Percentiles rank a stretch among this genome's conserved stretches.
These are phyloP conservation scores for Leccinum subrobustum DNA, from an alignment of 1,284 basidiomycete genomes.

Conservation along the genomic window DNA sequence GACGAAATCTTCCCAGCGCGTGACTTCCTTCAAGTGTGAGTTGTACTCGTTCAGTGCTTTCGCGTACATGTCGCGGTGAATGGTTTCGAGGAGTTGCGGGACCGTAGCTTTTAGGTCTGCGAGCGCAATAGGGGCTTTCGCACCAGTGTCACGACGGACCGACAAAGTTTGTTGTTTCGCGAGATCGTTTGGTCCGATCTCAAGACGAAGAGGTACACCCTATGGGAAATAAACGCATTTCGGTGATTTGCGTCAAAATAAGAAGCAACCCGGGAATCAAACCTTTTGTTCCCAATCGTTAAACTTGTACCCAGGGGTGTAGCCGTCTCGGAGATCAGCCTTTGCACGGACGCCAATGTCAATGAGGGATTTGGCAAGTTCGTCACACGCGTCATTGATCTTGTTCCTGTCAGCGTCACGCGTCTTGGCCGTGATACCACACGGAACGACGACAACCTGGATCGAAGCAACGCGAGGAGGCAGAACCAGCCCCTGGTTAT, in stretches of 20 bases:
- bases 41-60: conserved; percentile 79
- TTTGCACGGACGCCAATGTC: conserved; percentile 81
- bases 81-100: conserved; percentile 73
- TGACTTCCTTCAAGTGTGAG: conserved; percentile 72
- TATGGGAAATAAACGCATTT: conserved; percentile 30
- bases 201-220: conserved; percentile 96
- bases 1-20: conserved; percentile 90
- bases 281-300: conserved; percentile 99
- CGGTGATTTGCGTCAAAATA: not conserved
- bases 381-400: conserved; percentile 80
- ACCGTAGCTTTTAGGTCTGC: conserved; percentile 59
- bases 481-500: conserved; percentile 95
- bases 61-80: conserved; percentile 89
- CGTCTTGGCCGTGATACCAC: conserved; percentile 85
- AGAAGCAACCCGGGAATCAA: conserved; percentile 5
- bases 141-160: conserved; percentile 87
- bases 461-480: conserved; percentile 93
- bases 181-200: conserved; percentile 94
- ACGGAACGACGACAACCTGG: conserved; percentile 92
- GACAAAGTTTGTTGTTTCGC: conserved; percentile 80
- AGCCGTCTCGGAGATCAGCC: conserved; percentile 91
- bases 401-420: conserved; percentile 66
- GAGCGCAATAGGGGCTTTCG: conserved; percentile 76
- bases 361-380: conserved; percentile 70
- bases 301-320: conserved; percentile 99